Base-by-base conservation (phyloP, 345 rosid species). In the Eucalyptus marginata region DNA sequence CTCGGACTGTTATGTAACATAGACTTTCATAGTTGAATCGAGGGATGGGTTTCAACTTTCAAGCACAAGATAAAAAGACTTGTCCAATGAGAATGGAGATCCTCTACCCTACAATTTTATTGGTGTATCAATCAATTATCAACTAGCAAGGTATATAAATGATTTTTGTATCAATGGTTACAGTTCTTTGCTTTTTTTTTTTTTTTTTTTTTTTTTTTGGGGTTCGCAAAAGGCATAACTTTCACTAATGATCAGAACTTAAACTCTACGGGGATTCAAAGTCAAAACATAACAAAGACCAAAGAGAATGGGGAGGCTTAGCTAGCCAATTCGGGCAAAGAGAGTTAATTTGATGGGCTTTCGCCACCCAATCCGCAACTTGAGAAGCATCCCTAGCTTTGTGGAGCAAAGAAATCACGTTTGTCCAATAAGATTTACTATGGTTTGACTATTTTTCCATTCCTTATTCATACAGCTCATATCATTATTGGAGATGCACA, bases 131-230 rank as follows among this genome's bases (percentile, higher is more conserved):
- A 56, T 56, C 27, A 56, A 2, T 56, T 56, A 22, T 56, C 62
- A 56, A 56, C 62, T 56, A 24, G 62, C 6, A 0, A 56, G 29
- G 62, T 4, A 56, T 56, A 56, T 56, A 56, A 56, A 56, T 56
- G 0, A 22, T 9, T 56, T 22, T 56, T 56, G 62, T 22, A 56
- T 56, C 29, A 20, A 56, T 56, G 62, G 0, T 56, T 56, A 0
- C 3, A 24, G 27, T 24, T 22, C 27, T 56, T 51, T 51, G 22
- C 1, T 7, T 51, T 51, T 0, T 7, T 51, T 1, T 17, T 7
- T 17, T 17, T 3, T 3, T 17, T 51, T 51, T 16, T 15, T 20
- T 5, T 50, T 50, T 50, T 50, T 50, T 1, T 36, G 3, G 8
- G 54, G 58, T 29, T 56, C 27, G 12, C 27, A 58, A 56, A 56